phyloP scores from a whole-genome alignment of 306 rosid species.

The Hylodesmum podocarpum region DNA sequence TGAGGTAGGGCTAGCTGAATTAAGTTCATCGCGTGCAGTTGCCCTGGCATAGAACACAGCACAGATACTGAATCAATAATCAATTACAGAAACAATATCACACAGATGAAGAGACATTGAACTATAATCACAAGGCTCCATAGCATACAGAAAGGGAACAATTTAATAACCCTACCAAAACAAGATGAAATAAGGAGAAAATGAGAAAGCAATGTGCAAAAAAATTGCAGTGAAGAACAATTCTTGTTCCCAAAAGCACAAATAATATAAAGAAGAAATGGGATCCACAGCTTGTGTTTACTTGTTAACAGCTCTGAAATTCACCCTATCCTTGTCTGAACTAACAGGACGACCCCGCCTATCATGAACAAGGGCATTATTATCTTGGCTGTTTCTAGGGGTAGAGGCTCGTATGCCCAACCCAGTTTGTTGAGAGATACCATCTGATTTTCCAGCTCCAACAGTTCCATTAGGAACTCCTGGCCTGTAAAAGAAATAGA shows the following conservation, averaged over 20 bases:
- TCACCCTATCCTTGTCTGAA: constrained; percentile 83
- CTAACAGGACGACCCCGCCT: constrained; percentile 78
- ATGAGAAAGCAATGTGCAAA: constrained; percentile 6
- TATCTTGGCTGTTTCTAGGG: constrained; percentile 78
- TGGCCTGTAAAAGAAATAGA: constrained; percentile 51
- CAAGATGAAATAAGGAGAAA: constrained; percentile 16
- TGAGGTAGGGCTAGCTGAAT: constrained; percentile 80
- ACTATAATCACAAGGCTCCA: constrained; percentile 12
- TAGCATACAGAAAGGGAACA: constrained; percentile 8
- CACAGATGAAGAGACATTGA: constrained; percentile 14
- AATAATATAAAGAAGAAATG: constrained; percentile 22
- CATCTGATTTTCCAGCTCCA: constrained; percentile 82
- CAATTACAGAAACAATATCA: neutral
- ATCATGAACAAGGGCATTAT: constrained; percentile 62
- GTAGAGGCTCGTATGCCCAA: constrained; percentile 78
- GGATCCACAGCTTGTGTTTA: constrained; percentile 39
- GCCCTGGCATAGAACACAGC: constrained; percentile 51
- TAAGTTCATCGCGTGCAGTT: constrained; percentile 77
- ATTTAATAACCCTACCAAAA: constrained; percentile 14
- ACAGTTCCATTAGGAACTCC: constrained; percentile 75
- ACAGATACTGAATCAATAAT: constrained; percentile 26
- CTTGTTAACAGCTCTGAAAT: constrained; percentile 83
- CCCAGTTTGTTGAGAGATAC: constrained; percentile 68
- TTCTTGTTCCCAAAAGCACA: constrained; percentile 3
- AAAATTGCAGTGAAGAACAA: constrained; percentile 9